phyloP scores from a whole-genome alignment of 768 basidiomycete species.

The Chalciporus piperatus region DNA sequence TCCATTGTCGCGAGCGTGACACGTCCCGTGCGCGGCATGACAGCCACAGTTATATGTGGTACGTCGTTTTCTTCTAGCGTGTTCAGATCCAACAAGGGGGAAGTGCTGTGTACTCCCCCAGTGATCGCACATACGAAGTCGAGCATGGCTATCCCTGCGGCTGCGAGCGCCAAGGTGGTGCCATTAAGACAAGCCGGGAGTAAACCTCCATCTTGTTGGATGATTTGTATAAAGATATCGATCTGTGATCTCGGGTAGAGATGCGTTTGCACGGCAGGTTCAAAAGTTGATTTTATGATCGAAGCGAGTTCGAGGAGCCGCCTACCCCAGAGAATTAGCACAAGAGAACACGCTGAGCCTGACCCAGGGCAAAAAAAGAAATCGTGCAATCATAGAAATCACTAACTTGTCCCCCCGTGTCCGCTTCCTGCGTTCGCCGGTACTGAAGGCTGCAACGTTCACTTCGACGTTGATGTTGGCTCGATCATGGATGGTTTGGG shows the following conservation, averaged over 20 bases:
- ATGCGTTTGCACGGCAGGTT: conserved; percentile 86
- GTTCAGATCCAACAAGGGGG: conserved; percentile 84
- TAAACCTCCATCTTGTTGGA: conserved; percentile 92
- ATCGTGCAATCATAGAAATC: not conserved
- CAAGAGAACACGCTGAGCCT: not conserved
- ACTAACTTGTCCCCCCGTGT: conserved; percentile 86
- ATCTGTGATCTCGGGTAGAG: conserved; percentile 95
- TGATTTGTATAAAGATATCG: conserved; percentile 88
- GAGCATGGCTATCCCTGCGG: conserved; percentile 84
- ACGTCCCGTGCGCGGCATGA: conserved; percentile 83
- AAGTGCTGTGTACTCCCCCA: conserved; percentile 80
- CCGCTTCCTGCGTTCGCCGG: conserved; percentile 73
- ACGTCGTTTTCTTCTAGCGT: conserved; percentile 87
- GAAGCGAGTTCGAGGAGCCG: conserved; percentile 85
- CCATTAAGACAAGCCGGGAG: conserved; percentile 92
- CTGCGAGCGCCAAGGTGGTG: conserved; percentile 87
- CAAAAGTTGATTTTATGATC: conserved; percentile 90
- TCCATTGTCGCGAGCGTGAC: conserved; percentile 92
- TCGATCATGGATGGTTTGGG: conserved; percentile 80
- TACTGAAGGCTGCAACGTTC: conserved; percentile 82
- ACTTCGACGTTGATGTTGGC: conserved; percentile 91
- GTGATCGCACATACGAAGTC: conserved; percentile 92
- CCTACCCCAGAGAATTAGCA: conserved; percentile 39
- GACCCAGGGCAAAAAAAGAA: not conserved
- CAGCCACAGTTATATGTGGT: conserved; percentile 84